These are phyloP conservation scores for Letharia lupina DNA, from an alignment of 495 filamentous ascomycete genomes.

Conservation along the genomic window DNA sequence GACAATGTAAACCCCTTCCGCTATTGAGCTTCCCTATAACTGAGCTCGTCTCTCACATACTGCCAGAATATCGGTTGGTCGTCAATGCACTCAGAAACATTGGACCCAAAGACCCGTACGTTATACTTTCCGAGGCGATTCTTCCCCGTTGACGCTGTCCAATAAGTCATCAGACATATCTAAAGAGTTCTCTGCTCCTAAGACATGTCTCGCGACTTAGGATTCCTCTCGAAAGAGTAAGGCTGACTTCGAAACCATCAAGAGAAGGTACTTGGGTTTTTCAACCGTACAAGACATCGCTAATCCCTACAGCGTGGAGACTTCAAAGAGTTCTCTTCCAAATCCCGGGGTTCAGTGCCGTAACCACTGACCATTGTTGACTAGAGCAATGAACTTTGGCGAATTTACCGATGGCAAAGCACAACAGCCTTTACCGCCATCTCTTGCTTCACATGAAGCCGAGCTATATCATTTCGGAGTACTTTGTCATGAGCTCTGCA, in stretches of 20 bases:
- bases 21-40: not conserved
- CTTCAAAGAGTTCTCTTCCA: conserved; percentile 68
- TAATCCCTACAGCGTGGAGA: conserved; percentile 59
- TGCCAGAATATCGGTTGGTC: conserved; percentile 80
- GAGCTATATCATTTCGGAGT: conserved; percentile 56
- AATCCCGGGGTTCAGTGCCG: not conserved
- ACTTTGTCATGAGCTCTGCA: conserved; percentile 65
- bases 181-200: no score
- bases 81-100: conserved; percentile 76
- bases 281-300: not conserved
- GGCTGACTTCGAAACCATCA: no score
- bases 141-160: no score
- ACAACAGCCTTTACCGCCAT: conserved; percentile 68
- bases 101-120: conserved; percentile 64
- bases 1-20: conserved; percentile 42
- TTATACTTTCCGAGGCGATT: no score
- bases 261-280: conserved; percentile 49
- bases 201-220: no score
- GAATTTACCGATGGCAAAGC: conserved; percentile 63
- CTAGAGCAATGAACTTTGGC: conserved; percentile 86
- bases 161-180: no score
- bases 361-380: conserved; percentile 5
- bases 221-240: no score
- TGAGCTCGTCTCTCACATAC: not conserved
- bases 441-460: conserved; percentile 50